Evolutionary conservation across 768 basidiomycete genomes (phyloP).

Genomic region (Leccinum imitatum): DNA sequence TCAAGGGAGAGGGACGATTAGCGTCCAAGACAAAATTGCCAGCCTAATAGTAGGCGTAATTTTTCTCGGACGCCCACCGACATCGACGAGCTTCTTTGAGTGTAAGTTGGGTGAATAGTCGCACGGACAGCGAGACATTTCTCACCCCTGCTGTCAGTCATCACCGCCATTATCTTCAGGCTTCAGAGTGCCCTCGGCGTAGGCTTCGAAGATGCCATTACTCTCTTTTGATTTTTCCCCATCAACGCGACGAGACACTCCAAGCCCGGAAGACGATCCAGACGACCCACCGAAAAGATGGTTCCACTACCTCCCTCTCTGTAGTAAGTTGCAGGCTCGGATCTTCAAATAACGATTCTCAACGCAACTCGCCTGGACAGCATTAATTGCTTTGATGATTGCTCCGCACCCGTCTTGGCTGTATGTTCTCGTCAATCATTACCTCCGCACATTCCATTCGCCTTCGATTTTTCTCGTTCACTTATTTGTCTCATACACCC

Average conservation of each 20-base stretch:
- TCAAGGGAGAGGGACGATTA: background rate
- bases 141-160: background rate
- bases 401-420: conserved; percentile 76
- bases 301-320: conserved; percentile 59
- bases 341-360: background rate
- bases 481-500: conserved; percentile 56
- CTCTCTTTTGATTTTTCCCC: conserved; percentile 30
- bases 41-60: background rate
- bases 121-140: background rate
- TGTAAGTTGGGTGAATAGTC: background rate
- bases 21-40: background rate
- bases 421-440: conserved; percentile 64
- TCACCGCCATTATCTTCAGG: background rate
- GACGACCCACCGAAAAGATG: conserved; percentile 46
- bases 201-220: conserved; percentile 24
- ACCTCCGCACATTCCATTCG: conserved; percentile 53
- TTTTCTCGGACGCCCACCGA: background rate
- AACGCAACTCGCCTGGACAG: conserved; percentile 29
- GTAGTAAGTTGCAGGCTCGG: conserved; percentile 38
- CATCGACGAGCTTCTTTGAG: background rate
- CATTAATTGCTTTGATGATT: conserved; percentile 54
- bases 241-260: conserved; percentile 14
- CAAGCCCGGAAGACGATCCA: conserved; percentile 28
- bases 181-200: background rate
- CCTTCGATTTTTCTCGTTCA: conserved; percentile 51